Percentiles rank a stretch among this genome's conserved stretches.
phyloP scores from a whole-genome alignment of 2,329 filamentous ascomycete species.

The Pyrenophora teres region DNA sequence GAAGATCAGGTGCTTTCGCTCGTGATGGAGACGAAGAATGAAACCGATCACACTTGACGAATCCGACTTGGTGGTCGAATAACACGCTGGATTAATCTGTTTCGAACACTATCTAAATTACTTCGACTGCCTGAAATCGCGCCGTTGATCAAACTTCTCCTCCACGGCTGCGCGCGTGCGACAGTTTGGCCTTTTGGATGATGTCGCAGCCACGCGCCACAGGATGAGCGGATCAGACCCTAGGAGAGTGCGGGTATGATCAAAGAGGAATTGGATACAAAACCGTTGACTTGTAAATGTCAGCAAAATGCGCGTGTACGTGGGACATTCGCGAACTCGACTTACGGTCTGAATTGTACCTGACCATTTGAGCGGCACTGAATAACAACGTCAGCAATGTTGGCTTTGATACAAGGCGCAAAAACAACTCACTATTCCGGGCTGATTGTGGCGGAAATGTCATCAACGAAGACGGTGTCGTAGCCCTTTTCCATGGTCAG shows the following conservation, averaged over 20 bases:
- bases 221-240: neutral
- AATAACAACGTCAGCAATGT: neutral
- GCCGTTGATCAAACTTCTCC: too few species aligned
- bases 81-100: too few species aligned
- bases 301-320: neutral
- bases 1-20: too few species aligned
- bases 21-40: too few species aligned
- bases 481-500: slow-evolving; percentile 14
- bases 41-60: too few species aligned
- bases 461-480: slow-evolving; percentile 23
- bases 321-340: neutral
- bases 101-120: too few species aligned
- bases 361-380: slow-evolving; percentile 22
- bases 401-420: neutral
- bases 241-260: slow-evolving; percentile 7
- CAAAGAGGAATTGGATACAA: slow-evolving; percentile 12
- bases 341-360: slow-evolving; percentile 18
- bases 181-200: too few species aligned
- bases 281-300: slow-evolving; percentile 9
- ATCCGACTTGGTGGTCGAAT: too few species aligned
- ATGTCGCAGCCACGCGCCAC: neutral
- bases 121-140: too few species aligned
- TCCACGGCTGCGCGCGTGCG: too few species aligned
- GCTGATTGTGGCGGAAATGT: slow-evolving; percentile 21
- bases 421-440: slow-evolving; percentile 18